phyloP scores from a whole-genome alignment of 371 early-diverging fungal species.

The Mucor racemosus region DNA sequence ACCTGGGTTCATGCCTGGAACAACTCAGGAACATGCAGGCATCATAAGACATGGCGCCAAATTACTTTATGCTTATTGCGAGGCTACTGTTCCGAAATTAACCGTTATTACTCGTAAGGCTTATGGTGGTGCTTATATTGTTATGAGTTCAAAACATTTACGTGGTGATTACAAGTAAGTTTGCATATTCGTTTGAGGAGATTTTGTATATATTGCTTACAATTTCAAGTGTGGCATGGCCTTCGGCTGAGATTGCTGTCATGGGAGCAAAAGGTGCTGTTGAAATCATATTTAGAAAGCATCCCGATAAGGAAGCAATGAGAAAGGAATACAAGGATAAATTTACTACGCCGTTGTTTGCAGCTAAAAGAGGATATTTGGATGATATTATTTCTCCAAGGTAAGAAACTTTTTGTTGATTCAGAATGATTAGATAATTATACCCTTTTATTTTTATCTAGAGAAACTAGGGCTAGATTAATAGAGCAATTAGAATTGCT shows the following conservation, averaged over 20 bases:
- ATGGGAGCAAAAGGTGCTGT: conserved; percentile 98
- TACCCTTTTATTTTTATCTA: conserved; percentile 10
- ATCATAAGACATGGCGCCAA: conserved; percentile 98
- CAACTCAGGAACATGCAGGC: conserved; percentile 94
- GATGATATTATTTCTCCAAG: conserved; percentile 93
- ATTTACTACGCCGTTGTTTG: conserved; percentile 95
- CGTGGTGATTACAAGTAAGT: conserved; percentile 82
- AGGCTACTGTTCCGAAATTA: conserved; percentile 97
- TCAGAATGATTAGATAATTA: background rate
- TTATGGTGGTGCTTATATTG: conserved; percentile 98
- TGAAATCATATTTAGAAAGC: conserved; percentile 91
- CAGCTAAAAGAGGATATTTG: conserved; percentile 94
- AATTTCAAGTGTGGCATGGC: conserved; percentile 87
- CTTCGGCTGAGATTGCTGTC: conserved; percentile 96
- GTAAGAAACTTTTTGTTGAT: conserved; percentile 17
- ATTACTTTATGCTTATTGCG: conserved; percentile 94
- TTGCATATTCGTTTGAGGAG: background rate
- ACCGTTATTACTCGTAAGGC: conserved; percentile 96
- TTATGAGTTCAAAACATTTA: conserved; percentile 97
- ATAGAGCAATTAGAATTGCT: conserved; percentile 90
- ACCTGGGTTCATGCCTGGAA: conserved; percentile 97
- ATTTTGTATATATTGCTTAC: background rate
- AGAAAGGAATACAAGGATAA: conserved; percentile 89
- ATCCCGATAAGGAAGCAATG: conserved; percentile 70
- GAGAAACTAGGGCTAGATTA: conserved; percentile 79